Evolutionary conservation across 2,329 filamentous ascomycete species (phyloP), one percentile per base, ranked within the genome.

Genomic region (Capronia epimyces): DNA sequence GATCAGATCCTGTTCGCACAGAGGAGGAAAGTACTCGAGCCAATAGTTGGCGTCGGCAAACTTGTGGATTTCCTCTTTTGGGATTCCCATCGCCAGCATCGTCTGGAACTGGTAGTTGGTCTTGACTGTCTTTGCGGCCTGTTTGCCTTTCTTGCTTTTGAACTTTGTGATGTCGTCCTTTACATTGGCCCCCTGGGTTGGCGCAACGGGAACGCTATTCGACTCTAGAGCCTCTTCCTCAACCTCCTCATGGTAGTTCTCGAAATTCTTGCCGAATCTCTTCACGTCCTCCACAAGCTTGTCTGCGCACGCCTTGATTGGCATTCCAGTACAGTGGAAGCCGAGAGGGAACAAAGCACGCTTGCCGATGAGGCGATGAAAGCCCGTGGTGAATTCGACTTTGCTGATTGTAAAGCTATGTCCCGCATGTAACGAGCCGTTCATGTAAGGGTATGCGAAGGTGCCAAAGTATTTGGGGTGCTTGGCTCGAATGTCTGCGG

Each of bases 101-200:
- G 95, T 95, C 73, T 91, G 86, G 71, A 90, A 94, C 67, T 95
- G 89, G 70, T 97, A 97, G 74, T 96, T 96, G 71, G 89, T 82
- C 73, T 94, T 93, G 63, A 90, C 84, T 0, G 87, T 83, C 76
- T 97, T 97, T 25, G 88, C 84, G 8, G 83, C 84, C 36, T 87
- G 88, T 75, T 98, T 97, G 71, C 87, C 84, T 78, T 95, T 95
- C 71, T 89, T 95, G 46, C 87, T 86, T 37, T 81, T 83, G 72
- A 97, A 97, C 71, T 97, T 97, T 62, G 87, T 89, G 47, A 89
- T 73, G 65, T 98, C 90, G 62, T 86, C 85, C 71, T 88, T 88
- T 56, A 77, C 74, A 59, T 79, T 70, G 39, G 56, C 41, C 36
- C 77, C 78, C 57, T 84, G 78, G 49, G 77, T 81, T 47, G 83